A percentile compares a stretch with the other conserved stretches of the same genome.
Evolutionary conservation across 345 rosid genomes (phyloP).

Genomic region (Syzygium aromaticum): DNA sequence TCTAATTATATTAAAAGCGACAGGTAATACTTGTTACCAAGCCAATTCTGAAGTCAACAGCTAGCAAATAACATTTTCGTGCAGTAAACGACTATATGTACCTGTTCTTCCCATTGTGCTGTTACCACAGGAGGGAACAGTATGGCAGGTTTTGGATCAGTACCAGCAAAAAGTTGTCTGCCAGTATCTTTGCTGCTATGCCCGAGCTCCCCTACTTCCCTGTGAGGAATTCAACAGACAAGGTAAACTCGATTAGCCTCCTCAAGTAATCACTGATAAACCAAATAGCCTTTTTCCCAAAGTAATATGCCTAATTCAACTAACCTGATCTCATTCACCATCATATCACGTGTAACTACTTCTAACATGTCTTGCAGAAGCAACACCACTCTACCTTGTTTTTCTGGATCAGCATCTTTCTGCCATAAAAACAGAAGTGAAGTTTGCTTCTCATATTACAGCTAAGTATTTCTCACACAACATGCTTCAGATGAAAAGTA

Average conservation of each 20-base stretch:
- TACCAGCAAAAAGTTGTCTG: constrained; percentile 93
- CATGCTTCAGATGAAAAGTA: not conserved
- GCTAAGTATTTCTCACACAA: not conserved
- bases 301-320: constrained; percentile 1
- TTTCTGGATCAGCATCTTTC: constrained; percentile 81
- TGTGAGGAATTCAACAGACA: constrained; percentile 10
- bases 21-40: not conserved
- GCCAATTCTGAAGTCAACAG: not conserved
- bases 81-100: constrained; percentile 2
- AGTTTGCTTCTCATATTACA: not conserved
- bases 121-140: constrained; percentile 66
- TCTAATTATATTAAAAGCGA: constrained; percentile 23
- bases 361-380: constrained; percentile 94
- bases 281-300: not conserved
- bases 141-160: constrained; percentile 81
- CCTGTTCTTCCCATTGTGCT: constrained; percentile 97
- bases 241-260: not conserved
- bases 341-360: constrained; percentile 91
- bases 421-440: constrained; percentile 17
- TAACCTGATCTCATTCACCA: constrained; percentile 88
- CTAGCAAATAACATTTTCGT: not conserved
- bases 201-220: constrained; percentile 81
- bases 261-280: not conserved
- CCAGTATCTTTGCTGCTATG: constrained; percentile 86
- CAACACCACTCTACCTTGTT: constrained; percentile 65